Evolutionary conservation across 2,329 filamentous ascomycete species (phyloP).

Genomic region (Cladosporium sp.): DNA sequence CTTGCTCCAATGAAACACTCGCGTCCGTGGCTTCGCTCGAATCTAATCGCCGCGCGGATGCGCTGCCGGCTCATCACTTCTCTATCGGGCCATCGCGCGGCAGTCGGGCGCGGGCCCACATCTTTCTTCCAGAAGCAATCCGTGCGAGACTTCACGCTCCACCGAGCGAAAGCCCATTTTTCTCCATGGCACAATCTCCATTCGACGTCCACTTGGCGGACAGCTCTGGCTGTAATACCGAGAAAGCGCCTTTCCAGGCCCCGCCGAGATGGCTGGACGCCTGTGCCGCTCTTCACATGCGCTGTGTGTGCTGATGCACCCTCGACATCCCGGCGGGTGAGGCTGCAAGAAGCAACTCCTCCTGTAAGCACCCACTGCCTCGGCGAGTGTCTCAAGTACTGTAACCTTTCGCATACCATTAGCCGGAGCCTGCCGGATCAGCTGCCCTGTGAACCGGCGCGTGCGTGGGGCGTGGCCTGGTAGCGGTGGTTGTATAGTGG

Average conservation of each 20-base stretch:
- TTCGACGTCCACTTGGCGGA: neutral
- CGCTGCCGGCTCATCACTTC: neutral
- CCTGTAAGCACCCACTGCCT: neutral
- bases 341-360: neutral
- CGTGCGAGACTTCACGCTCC: neutral
- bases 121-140: slow-evolving; percentile 1
- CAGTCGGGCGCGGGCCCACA: too few species aligned
- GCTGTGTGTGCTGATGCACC: too few species aligned
- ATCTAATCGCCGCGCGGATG: slow-evolving; percentile 6
- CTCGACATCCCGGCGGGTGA: neutral
- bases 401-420: neutral
- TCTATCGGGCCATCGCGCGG: neutral
- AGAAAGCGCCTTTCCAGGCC: slow-evolving; percentile 6
- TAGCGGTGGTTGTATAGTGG: too few species aligned
- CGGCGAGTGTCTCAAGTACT: neutral
- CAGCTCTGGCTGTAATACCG: neutral
- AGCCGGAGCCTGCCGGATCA: slow-evolving; percentile 2
- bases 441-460: slow-evolving; percentile 2
- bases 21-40: neutral
- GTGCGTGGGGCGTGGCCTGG: neutral
- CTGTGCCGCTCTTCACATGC: neutral
- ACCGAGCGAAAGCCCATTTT: neutral
- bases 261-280: neutral
- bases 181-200: slow-evolving; percentile 7
- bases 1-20: neutral